A percentile compares a stretch with the other conserved stretches of the same genome.
These are phyloP conservation scores for Starmerella sp. DNA, from an alignment of 805 yeast genomes.

Conservation along the genomic window DNA sequence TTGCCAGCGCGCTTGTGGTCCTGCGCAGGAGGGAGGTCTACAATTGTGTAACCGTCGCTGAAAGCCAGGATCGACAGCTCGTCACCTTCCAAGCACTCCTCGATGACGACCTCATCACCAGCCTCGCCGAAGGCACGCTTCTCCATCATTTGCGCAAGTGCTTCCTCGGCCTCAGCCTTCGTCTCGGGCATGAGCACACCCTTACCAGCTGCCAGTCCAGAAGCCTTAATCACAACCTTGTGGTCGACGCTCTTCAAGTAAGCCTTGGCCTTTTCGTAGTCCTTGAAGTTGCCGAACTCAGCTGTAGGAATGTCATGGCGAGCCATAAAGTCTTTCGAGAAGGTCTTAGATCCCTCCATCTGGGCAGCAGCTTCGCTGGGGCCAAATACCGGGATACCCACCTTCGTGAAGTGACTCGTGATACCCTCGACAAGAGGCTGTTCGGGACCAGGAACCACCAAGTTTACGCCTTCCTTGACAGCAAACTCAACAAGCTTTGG, in stretches of 20 bases:
- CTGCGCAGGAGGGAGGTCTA: conserved; percentile 92
- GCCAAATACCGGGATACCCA: conserved; percentile 94
- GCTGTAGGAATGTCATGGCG: conserved; percentile 93
- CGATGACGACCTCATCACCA: conserved; percentile 90
- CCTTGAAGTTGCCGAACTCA: conserved; percentile 67
- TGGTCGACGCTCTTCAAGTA: conserved; percentile 57
- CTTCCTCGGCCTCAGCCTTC: conserved; percentile 73
- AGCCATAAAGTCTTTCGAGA: conserved; percentile 87
- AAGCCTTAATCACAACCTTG: conserved; percentile 86
- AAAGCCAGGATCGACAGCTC: conserved; percentile 87
- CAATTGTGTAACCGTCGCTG: conserved; percentile 84
- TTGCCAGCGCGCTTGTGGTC: conserved; percentile 95
- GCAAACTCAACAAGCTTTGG: conserved; percentile 65
- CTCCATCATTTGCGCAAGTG: conserved; percentile 80
- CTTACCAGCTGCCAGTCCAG: conserved; percentile 97
- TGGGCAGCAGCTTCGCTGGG: conserved; percentile 84
- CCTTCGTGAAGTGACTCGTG: conserved; percentile 53
- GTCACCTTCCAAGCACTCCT: conserved; percentile 93
- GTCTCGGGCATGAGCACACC: conserved; percentile 89
- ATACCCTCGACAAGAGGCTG: conserved; percentile 96
- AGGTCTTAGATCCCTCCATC: conserved; percentile 95
- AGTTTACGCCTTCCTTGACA: conserved; percentile 44
- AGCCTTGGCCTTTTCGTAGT: conserved; percentile 60
- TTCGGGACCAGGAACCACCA: conserved; percentile 98
- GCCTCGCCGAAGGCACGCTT: conserved; percentile 83